Evolutionary conservation across 2,329 filamentous ascomycete genomes (phyloP).

Genomic region (Tolypocladium ophioglossoides): DNA sequence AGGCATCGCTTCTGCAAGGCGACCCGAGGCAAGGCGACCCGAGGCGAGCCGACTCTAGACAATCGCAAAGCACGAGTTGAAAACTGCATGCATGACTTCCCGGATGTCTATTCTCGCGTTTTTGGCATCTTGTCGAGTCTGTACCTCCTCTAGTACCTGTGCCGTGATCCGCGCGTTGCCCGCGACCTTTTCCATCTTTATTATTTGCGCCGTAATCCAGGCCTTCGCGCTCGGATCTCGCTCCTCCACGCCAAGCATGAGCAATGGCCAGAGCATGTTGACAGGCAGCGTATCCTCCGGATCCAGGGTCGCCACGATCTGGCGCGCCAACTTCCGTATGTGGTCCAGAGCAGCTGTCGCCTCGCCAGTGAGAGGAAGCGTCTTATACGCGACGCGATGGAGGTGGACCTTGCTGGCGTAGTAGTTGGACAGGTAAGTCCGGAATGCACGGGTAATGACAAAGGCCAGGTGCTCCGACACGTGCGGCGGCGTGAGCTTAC

Average conservation of each 20-base stretch:
- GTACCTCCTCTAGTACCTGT: conserved; percentile 34
- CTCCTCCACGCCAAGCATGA: conserved; percentile 29
- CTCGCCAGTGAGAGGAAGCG: conserved; percentile 11
- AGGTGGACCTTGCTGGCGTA: conserved; percentile 45
- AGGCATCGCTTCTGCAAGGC: too few relatives aligned
- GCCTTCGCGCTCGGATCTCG: conserved; percentile 33
- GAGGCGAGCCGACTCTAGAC: conserved; percentile 15
- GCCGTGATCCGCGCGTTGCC: conserved; percentile 33
- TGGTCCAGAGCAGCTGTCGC: too few relatives aligned
- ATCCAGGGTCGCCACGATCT: too few relatives aligned
- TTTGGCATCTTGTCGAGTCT: conserved; percentile 22
- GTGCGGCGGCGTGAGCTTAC: conserved; percentile 35
- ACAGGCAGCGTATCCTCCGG: too few relatives aligned
- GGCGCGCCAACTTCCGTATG: too few relatives aligned
- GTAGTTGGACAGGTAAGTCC: conserved; percentile 46
- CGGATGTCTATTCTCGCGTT: conserved; percentile 33
- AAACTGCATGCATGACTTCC: conserved; percentile 35
- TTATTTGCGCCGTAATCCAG: conserved; percentile 41
- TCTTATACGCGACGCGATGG: conserved; percentile 45
- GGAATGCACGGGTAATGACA: conserved; percentile 40
- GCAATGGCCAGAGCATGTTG: too few relatives aligned
- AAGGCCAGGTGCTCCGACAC: conserved; percentile 37
- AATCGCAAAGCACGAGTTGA: conserved; percentile 42
- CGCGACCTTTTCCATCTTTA: conserved; percentile 33
- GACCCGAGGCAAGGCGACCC: too few relatives aligned